Percentiles rank a stretch among this genome's conserved stretches.
Evolutionary conservation across 768 basidiomycete species (phyloP).

Genomic region (Russula virescens): DNA sequence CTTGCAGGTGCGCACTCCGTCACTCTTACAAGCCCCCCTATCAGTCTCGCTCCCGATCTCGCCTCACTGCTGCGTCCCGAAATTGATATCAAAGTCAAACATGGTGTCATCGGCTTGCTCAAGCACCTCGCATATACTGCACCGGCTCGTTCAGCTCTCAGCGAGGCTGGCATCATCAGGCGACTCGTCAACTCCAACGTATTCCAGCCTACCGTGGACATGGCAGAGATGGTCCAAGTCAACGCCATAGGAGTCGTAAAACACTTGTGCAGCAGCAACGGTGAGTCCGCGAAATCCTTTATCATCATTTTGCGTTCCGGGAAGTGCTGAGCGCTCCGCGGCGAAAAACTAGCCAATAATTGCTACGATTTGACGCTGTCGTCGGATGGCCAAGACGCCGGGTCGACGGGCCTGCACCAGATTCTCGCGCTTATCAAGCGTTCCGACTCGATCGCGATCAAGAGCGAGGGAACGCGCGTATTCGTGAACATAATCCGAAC

Average conservation of each 20-base stretch:
- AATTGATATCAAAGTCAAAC: conserved; percentile 78
- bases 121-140: conserved; percentile 73
- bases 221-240: conserved; percentile 83
- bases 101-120: conserved; percentile 80
- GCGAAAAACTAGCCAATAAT: conserved; percentile 37
- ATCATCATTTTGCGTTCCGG: background rate
- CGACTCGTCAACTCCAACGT: conserved; percentile 55
- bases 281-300: conserved; percentile 40
- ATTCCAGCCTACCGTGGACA: conserved; percentile 69
- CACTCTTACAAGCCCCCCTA: conserved; percentile 44
- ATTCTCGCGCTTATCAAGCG: conserved; percentile 72
- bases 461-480: conserved; percentile 86
- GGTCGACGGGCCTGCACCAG: conserved; percentile 51
- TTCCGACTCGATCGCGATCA: conserved; percentile 74
- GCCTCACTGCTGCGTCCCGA: conserved; percentile 54
- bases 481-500: conserved; percentile 82
- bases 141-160: conserved; percentile 53
- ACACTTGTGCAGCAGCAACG: conserved; percentile 72
- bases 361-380: conserved; percentile 49
- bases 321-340: conserved; percentile 1
- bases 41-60: conserved; percentile 61
- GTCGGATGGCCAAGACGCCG: conserved; percentile 28
- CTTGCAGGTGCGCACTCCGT: conserved; percentile 51
- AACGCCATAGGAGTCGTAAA: conserved; percentile 85
- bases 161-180: conserved; percentile 57